phyloP scores from a whole-genome alignment of 2,329 filamentous ascomycete species.

The Pseudocercospora cruenta region DNA sequence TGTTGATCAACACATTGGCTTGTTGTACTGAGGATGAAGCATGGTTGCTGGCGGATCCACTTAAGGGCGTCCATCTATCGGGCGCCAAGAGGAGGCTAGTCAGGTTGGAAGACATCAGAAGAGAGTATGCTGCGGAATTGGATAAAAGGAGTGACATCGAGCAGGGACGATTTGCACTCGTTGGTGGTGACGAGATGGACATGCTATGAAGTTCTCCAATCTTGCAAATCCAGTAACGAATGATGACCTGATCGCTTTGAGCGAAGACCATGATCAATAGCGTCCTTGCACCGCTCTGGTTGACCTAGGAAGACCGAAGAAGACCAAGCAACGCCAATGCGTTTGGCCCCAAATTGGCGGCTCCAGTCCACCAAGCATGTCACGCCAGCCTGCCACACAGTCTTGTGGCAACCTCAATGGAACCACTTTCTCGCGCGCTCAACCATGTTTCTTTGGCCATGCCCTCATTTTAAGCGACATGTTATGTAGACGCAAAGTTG shows the following conservation, averaged over 20 bases:
- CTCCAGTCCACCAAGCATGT: too few relatives aligned
- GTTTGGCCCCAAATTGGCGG: too few relatives aligned
- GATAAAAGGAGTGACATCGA: constrained; percentile 87
- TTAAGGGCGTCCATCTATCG: constrained; percentile 44
- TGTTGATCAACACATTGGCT: constrained; percentile 88
- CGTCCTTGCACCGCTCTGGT: too few relatives aligned
- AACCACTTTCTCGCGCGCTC: too few relatives aligned
- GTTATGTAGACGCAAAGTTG: too few relatives aligned
- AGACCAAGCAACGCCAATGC: too few relatives aligned
- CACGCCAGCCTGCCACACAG: too few relatives aligned
- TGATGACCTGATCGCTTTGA: not conserved
- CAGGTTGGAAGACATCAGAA: constrained; percentile 81
- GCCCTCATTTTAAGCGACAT: too few relatives aligned
- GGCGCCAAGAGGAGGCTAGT: constrained; percentile 71
- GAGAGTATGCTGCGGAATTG: constrained; percentile 86
- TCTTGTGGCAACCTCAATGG: too few relatives aligned
- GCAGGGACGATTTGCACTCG: constrained; percentile 84
- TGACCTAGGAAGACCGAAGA: too few relatives aligned
- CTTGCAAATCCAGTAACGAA: not conserved
- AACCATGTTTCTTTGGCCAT: too few relatives aligned
- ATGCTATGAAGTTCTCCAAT: constrained; percentile 26
- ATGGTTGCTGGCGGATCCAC: constrained; percentile 69
- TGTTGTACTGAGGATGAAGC: constrained; percentile 81
- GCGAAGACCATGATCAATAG: not conserved
- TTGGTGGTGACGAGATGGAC: constrained; percentile 42